A percentile compares a stretch with the other conserved stretches of the same genome.
phyloP scores from a whole-genome alignment of 75 land plant genomes.

The Pinus albicaulis region DNA sequence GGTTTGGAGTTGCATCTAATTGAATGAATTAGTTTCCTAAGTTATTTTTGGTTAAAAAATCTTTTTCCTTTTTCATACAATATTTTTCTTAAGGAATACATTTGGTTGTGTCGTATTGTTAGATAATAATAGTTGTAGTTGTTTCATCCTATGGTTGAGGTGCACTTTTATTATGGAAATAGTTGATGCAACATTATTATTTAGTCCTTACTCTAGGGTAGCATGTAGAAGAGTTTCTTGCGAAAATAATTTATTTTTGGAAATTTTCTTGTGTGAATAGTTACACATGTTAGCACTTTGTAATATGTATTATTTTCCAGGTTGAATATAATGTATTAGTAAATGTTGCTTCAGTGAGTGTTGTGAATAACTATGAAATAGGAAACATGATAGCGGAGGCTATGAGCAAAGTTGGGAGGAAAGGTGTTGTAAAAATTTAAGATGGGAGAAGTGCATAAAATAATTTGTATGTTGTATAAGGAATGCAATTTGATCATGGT shows the following conservation, averaged over 20 bases:
- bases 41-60: not conserved
- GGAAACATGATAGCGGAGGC: slow-evolving; percentile 90
- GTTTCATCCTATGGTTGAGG: too few relatives aligned
- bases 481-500: slow-evolving; percentile 96
- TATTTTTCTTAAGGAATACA: too few relatives aligned
- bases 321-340: slow-evolving; percentile 82
- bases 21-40: not conserved
- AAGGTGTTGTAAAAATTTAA: slow-evolving; percentile 69
- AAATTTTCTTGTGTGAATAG: not conserved
- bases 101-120: too few relatives aligned
- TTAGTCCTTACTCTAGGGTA: too few relatives aligned
- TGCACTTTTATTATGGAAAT: too few relatives aligned
- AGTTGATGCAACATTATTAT: too few relatives aligned
- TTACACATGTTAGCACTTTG: not conserved
- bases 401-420: slow-evolving; percentile 68
- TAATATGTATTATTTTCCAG: slow-evolving; percentile 28
- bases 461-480: slow-evolving; percentile 65
- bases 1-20: not conserved
- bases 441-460: slow-evolving; percentile 71
- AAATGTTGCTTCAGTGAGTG: slow-evolving; percentile 92
- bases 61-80: too few relatives aligned
- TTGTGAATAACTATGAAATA: slow-evolving; percentile 77
- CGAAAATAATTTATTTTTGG: not conserved
- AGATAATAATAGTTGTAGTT: too few relatives aligned
- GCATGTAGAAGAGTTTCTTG: not conserved